phyloP scores from a whole-genome alignment of 257 asterid species.

The Nicotiana tomentosiformis region DNA sequence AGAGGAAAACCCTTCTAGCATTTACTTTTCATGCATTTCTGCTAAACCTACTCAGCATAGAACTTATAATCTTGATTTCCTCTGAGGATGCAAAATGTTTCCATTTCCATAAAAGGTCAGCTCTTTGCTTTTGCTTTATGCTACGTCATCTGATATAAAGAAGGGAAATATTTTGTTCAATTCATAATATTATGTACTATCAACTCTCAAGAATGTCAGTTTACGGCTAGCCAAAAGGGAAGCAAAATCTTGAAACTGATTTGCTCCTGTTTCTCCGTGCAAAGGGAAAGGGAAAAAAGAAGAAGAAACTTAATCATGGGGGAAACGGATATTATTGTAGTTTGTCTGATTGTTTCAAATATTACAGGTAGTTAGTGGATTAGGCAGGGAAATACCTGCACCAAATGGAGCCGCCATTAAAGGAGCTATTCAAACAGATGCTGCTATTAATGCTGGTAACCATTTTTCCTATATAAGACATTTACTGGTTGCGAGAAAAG shows the following conservation, averaged over 20 bases:
- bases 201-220: neutral
- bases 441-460: conserved; percentile 85
- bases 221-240: neutral
- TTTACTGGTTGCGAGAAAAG: neutral
- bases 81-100: neutral
- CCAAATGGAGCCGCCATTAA: conserved; percentile 82
- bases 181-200: neutral
- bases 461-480: neutral
- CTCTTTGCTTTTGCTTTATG: neutral
- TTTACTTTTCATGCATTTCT: neutral
- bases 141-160: neutral
- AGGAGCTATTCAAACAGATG: conserved; percentile 96
- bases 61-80: conserved; percentile 4
- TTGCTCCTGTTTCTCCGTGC: neutral
- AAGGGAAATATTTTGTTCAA: too few relatives aligned
- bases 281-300: too few relatives aligned
- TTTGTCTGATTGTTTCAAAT: conserved; percentile 8
- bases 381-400: conserved; percentile 93
- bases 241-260: neutral
- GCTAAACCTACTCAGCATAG: neutral
- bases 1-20: neutral
- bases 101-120: neutral
- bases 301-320: neutral
- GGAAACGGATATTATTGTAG: neutral
- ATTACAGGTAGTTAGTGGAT: conserved; percentile 76